Percentiles rank a stretch among this genome's conserved stretches.
These are phyloP conservation scores for Samsoniella hepiali DNA, from an alignment of 2,329 filamentous ascomycete genomes.

Conservation along the genomic window DNA sequence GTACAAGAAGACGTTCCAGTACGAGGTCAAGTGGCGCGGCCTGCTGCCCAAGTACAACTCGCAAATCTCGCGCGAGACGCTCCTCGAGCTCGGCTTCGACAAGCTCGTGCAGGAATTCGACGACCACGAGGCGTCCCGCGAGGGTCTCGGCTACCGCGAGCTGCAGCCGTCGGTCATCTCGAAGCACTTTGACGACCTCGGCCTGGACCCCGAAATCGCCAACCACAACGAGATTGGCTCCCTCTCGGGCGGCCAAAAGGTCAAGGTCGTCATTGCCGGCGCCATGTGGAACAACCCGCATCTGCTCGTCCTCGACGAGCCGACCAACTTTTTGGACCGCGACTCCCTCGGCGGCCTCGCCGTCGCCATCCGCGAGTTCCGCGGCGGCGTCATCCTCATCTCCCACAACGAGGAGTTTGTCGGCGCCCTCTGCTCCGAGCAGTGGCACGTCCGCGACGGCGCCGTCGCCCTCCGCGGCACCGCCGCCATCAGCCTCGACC, in stretches of 20 bases:
- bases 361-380: conserved; percentile 97
- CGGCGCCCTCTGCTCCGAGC: conserved; percentile 89
- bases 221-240: conserved; percentile 98
- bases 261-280: conserved; percentile 95
- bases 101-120: conserved; percentile 98
- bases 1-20: conserved; percentile 98
- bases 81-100: conserved; percentile 78
- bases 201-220: conserved; percentile 94
- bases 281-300: conserved; percentile 99
- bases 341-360: conserved; percentile 95
- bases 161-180: conserved; percentile 91
- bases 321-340: conserved; percentile 98
- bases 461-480: conserved; percentile 81
- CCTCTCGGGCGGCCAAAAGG: conserved; percentile 94
- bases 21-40: conserved; percentile 92
- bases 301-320: conserved; percentile 94
- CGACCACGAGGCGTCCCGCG: conserved; percentile 96
- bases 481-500: conserved; percentile 68
- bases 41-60: conserved; percentile 91
- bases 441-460: conserved; percentile 91
- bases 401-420: conserved; percentile 99
- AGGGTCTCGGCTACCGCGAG: conserved; percentile 93
- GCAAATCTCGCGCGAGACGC: conserved; percentile 88
- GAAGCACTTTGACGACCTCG: conserved; percentile 97
- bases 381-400: conserved; percentile 98